Evolutionary conservation across 345 rosid genomes (phyloP).

Genomic region (Salix caprea): DNA sequence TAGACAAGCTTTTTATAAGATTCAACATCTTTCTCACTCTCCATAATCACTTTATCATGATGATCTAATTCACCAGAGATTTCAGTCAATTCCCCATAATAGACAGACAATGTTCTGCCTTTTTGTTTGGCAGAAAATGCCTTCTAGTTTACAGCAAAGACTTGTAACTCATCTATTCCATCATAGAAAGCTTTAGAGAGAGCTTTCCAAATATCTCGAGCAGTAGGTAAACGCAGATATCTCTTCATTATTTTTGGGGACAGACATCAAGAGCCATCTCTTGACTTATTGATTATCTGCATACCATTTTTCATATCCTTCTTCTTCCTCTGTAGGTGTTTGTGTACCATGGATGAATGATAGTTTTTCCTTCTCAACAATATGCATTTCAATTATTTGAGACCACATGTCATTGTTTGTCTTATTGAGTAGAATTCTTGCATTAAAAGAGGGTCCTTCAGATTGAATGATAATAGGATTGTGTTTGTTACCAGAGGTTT

Average conservation of each 20-base stretch:
- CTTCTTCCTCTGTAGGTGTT: no score
- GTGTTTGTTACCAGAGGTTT: no score
- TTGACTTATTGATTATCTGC: not conserved
- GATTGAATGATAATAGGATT: no score
- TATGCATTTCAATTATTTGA: no score
- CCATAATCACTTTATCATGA: not conserved
- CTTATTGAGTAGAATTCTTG: no score
- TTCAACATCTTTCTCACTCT: no score
- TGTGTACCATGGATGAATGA: no score
- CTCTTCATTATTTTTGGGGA: not conserved
- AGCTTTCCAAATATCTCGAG: not conserved
- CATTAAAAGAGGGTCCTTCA: no score
- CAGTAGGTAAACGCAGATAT: not conserved
- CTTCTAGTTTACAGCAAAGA: not conserved
- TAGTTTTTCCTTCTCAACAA: no score
- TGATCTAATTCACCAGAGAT: not conserved
- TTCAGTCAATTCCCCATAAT: not conserved
- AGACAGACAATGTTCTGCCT: not conserved
- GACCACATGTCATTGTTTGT: no score
- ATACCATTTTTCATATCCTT: not conserved
- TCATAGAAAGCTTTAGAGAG: not conserved
- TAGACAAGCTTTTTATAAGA: not conserved
- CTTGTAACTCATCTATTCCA: not conserved
- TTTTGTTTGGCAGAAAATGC: not conserved
- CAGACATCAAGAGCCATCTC: no score